Conservation (phyloP, 2,329 filamentous ascomycete genomes). For the Pestalotiopsis sp. region DNA sequence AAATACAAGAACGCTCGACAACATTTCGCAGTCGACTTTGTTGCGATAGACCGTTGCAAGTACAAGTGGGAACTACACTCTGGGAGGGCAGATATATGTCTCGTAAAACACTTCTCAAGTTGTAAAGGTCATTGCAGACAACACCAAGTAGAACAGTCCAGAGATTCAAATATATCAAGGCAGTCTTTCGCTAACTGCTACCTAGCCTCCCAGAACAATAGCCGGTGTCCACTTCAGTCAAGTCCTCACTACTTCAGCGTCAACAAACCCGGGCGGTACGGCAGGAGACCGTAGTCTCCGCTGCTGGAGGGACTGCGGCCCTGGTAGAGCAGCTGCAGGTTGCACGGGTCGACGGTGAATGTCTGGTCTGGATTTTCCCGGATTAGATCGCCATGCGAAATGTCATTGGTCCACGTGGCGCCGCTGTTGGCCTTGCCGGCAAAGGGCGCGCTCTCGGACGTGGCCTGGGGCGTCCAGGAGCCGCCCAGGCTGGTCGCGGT, state of each 20-base stretch:
- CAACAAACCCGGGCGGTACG: constrained; percentile 58
- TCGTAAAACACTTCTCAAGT: no score
- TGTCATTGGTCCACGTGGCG: constrained; percentile 67
- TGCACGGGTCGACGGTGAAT: constrained; percentile 64
- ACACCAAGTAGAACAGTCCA: no score
- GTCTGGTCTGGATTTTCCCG: constrained; percentile 62
- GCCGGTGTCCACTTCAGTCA: no score
- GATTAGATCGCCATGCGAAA: constrained; percentile 67
- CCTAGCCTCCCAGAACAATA: no score
- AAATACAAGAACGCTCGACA: no score
- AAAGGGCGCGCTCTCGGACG: constrained; percentile 59
- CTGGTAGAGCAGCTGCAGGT: constrained; percentile 67
- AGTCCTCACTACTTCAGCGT: constrained; percentile 37
- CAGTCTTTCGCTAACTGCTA: no score
- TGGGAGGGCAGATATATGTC: no score
- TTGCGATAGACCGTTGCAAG: no score
- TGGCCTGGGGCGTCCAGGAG: constrained; percentile 60
- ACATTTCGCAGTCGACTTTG: no score
- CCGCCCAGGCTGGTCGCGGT: constrained; percentile 60
- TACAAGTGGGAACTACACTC: no score
- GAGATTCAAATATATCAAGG: no score
- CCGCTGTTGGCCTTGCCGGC: constrained; percentile 69
- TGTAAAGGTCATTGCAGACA: no score
- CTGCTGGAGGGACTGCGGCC: constrained; percentile 47
- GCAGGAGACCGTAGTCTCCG: constrained; percentile 52